phyloP scores from a whole-genome alignment of 306 rosid genomes.

The Prunus padus region DNA sequence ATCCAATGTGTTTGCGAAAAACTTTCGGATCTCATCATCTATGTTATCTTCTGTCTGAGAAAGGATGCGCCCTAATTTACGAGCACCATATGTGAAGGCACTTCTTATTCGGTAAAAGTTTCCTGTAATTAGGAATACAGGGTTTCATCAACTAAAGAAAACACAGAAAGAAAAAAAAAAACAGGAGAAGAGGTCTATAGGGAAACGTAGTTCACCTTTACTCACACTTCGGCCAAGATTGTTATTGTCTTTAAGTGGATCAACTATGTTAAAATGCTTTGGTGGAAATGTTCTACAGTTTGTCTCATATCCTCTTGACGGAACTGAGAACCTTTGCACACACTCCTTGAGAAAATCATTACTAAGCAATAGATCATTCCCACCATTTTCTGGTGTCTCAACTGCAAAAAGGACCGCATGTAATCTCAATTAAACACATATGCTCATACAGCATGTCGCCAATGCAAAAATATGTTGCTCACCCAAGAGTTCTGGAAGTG shows the following conservation, averaged over 20 bases:
- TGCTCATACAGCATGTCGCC: slow-evolving; percentile 7
- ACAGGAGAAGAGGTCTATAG: not conserved
- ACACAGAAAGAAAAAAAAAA: not conserved
- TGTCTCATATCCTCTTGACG: slow-evolving; percentile 62
- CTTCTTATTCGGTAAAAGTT: slow-evolving; percentile 54
- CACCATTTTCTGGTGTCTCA: slow-evolving; percentile 72
- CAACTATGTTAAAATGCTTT: slow-evolving; percentile 87
- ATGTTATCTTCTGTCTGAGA: slow-evolving; percentile 38
- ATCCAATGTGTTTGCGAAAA: slow-evolving; percentile 51
- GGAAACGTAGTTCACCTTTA: slow-evolving; percentile 50
- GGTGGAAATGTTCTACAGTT: slow-evolving; percentile 56
- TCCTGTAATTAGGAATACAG: slow-evolving; percentile 33
- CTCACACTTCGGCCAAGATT: slow-evolving; percentile 97
- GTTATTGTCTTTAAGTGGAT: slow-evolving; percentile 92
- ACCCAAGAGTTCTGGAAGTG: slow-evolving; percentile 71
- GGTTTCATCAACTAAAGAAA: slow-evolving; percentile 1
- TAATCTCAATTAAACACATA: slow-evolving; percentile 9
- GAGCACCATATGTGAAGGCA: slow-evolving; percentile 58
- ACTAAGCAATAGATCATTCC: slow-evolving; percentile 55
- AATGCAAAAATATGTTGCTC: slow-evolving; percentile 30
- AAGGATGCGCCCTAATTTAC: slow-evolving; percentile 45
- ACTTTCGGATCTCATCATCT: slow-evolving; percentile 37
- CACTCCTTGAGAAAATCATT: slow-evolving; percentile 73
- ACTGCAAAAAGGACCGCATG: slow-evolving; percentile 38
- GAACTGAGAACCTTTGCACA: slow-evolving; percentile 72